These are phyloP conservation scores for Sporobolomyces phaffii DNA, from an alignment of 768 basidiomycete species.

Conservation along the genomic window DNA sequence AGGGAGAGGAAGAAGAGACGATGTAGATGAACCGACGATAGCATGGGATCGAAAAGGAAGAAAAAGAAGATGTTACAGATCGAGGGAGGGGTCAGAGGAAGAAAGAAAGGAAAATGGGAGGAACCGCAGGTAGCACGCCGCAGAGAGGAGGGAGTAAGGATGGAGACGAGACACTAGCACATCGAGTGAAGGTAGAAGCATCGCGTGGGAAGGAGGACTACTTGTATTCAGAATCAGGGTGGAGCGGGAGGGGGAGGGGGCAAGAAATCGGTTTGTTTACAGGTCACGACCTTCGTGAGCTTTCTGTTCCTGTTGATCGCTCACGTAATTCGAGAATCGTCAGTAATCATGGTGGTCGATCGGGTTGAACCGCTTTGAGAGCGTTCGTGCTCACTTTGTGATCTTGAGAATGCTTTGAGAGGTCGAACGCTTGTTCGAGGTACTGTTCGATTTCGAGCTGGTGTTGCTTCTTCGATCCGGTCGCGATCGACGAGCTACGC, in stretches of 20 bases:
- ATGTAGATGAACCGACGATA: no score
- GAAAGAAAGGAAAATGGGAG: no score
- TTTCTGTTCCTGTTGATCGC: not conserved
- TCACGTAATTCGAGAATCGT: not conserved
- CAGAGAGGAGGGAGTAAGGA: no score
- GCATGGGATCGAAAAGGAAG: no score
- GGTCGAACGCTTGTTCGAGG: conserved; percentile 36
- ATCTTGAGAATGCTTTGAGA: conserved; percentile 22
- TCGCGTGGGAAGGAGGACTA: no score
- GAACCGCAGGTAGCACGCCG: no score
- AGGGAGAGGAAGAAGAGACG: no score
- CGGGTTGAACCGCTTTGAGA: not conserved
- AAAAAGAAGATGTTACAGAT: no score
- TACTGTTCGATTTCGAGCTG: conserved; percentile 35
- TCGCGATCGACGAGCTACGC: conserved; percentile 27
- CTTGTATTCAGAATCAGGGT: not conserved
- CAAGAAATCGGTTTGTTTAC: not conserved
- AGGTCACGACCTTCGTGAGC: conserved; percentile 14
- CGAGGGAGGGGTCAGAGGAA: not conserved
- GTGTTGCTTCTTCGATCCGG: conserved; percentile 39
- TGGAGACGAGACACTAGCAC: no score
- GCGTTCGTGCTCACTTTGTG: conserved; percentile 18
- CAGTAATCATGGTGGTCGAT: not conserved
- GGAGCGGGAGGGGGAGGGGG: not conserved
- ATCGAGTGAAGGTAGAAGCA: no score